These are phyloP conservation scores for Cutaneotrichosporon curvatum DNA, from an alignment of 1,284 basidiomycete genomes.

Conservation along the genomic window DNA sequence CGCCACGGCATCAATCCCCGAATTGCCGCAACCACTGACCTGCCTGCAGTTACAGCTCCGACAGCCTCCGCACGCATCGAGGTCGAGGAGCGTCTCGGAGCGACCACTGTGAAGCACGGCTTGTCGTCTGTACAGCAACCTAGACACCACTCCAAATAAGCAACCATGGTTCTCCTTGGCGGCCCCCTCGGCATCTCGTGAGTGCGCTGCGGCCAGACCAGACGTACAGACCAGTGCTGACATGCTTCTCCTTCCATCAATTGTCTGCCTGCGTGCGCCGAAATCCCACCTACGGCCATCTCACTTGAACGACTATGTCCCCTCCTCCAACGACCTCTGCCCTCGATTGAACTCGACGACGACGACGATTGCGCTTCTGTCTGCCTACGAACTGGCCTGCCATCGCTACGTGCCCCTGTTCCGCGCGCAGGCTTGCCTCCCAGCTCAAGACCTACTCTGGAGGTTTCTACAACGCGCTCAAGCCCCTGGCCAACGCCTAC, in stretches of 20 bases:
- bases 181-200: constrained; percentile 64
- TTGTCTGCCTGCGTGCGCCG: too few relatives aligned
- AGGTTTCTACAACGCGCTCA: constrained; percentile 51
- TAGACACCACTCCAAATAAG: constrained; percentile 15
- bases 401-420: background rate
- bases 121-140: too few relatives aligned
- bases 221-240: background rate
- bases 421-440: constrained; percentile 55
- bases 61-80: background rate
- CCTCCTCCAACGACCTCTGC: background rate
- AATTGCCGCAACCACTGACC: too few relatives aligned
- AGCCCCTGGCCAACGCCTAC: constrained; percentile 79
- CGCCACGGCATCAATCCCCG: too few relatives aligned
- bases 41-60: too few relatives aligned
- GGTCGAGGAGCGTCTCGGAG: background rate
- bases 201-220: constrained; percentile 8
- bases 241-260: background rate
- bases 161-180: constrained; percentile 52
- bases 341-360: too few relatives aligned
- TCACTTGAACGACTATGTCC: background rate
- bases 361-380: too few relatives aligned
- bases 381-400: too few relatives aligned
- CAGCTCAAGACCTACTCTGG: constrained; percentile 62
- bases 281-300: background rate
- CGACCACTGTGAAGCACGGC: background rate